phyloP scores from a whole-genome alignment of 306 rosid species.

The Spatholobus suberectus region DNA sequence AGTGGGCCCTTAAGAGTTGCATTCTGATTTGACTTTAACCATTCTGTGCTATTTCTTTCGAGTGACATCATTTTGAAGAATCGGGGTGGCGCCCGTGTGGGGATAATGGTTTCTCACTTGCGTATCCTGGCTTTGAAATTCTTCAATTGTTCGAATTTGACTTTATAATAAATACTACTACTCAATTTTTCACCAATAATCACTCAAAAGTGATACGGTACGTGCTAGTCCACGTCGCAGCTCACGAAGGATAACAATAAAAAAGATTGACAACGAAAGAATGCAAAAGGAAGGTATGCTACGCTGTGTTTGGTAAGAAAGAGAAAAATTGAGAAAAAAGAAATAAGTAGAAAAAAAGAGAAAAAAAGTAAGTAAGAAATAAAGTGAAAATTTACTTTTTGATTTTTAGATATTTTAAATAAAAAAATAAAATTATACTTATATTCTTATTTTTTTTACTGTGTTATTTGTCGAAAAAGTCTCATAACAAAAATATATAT shows the following conservation, averaged over 20 bases:
- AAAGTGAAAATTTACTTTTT: too few relatives aligned
- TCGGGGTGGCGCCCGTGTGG: conserved; percentile 14
- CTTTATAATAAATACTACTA: not conserved
- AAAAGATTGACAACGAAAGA: not conserved
- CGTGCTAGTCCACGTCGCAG: not conserved
- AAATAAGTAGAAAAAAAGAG: too few relatives aligned
- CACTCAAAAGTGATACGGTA: not conserved
- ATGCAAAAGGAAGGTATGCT: conserved; percentile 7
- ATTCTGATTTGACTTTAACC: conserved; percentile 56
- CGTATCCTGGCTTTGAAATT: conserved; percentile 28
- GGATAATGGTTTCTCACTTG: conserved; percentile 16
- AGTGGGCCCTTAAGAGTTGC: conserved; percentile 43
- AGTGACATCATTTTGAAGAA: not conserved
- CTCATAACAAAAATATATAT: too few relatives aligned
- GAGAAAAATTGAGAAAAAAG: too few relatives aligned
- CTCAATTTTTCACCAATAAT: not conserved
- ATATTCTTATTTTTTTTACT: too few relatives aligned
- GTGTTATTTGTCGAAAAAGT: too few relatives aligned
- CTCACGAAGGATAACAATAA: conserved; percentile 22
- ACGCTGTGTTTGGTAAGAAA: too few relatives aligned
- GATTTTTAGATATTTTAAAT: too few relatives aligned
- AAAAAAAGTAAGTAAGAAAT: too few relatives aligned
- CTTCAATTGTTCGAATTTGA: conserved; percentile 8
- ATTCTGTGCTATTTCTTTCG: not conserved
- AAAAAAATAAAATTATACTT: too few relatives aligned